Conservation (phyloP, 768 basidiomycete genomes). For the Coprinopsis sp. region DNA sequence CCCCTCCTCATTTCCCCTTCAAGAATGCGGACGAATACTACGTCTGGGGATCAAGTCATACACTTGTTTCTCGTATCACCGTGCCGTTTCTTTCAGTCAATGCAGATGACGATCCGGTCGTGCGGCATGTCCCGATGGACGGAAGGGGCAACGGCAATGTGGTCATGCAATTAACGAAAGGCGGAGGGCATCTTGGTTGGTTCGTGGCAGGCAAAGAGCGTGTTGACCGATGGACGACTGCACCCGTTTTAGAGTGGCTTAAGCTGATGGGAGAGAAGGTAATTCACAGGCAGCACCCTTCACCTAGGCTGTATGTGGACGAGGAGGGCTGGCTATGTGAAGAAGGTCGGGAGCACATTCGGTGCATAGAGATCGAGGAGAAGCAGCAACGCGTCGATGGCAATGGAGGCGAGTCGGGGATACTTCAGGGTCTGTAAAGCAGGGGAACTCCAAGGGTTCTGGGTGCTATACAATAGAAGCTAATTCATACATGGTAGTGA, state of each 20-base stretch:
- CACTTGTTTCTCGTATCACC: conserved; percentile 50
- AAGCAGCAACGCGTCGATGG: conserved; percentile 48
- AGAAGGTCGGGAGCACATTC: conserved; percentile 49
- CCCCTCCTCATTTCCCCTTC: conserved; percentile 50
- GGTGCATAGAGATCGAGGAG: conserved; percentile 53
- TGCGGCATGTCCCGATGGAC: conserved; percentile 57
- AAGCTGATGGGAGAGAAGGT: conserved; percentile 52
- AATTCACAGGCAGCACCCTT: conserved; percentile 28
- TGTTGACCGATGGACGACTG: conserved; percentile 60
- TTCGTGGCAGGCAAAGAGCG: conserved; percentile 48
- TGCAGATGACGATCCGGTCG: conserved; percentile 74
- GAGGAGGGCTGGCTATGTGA: conserved; percentile 61
- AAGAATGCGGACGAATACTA: conserved; percentile 44
- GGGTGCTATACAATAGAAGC: conserved; percentile 8
- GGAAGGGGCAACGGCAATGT: conserved; percentile 49
- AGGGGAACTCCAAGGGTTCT: conserved; percentile 1
- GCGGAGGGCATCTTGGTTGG: conserved; percentile 83
- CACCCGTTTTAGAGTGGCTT: conserved; percentile 71
- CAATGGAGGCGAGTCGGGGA: conserved; percentile 47
- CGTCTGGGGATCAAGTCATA: conserved; percentile 53
- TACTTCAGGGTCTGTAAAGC: conserved; percentile 59
- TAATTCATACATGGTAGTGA: conserved; percentile 3
- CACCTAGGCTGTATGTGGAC: conserved; percentile 35
- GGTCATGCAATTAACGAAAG: conserved; percentile 54
- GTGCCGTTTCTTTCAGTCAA: conserved; percentile 77